These are phyloP conservation scores for Termitomyces bulborhizus DNA, from an alignment of 768 basidiomycete genomes.

Conservation along the genomic window DNA sequence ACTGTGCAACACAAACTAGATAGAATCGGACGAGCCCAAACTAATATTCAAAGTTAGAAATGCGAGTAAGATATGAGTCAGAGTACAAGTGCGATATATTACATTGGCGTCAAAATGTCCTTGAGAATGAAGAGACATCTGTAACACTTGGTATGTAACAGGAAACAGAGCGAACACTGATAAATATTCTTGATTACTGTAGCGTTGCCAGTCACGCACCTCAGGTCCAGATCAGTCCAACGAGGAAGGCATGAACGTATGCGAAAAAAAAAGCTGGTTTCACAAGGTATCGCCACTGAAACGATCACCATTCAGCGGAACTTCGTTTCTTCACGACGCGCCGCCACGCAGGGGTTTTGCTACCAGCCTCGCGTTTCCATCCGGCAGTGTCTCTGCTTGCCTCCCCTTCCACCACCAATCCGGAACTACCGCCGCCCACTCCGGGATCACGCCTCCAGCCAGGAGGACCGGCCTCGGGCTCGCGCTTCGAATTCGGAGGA, in stretches of 20 bases:
- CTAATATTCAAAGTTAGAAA: neutral
- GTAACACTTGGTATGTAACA: neutral
- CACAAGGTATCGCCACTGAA: neutral
- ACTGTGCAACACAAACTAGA: neutral
- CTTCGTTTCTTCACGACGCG: slow-evolving; percentile 6
- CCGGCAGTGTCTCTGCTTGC: slow-evolving; percentile 4
- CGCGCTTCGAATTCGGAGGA: slow-evolving; percentile 7
- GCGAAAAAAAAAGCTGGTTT: neutral
- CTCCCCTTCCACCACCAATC: slow-evolving; percentile 3
- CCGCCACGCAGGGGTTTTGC: neutral
- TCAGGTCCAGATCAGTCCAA: slow-evolving; percentile 1
- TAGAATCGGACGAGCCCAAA: neutral
- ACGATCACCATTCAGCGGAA: neutral
- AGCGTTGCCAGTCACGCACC: neutral
- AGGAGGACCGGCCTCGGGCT: slow-evolving; percentile 7
- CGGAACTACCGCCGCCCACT: neutral
- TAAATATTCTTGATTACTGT: neutral
- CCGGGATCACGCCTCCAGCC: slow-evolving; percentile 13
- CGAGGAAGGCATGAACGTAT: neutral
- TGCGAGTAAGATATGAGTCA: slow-evolving; percentile 1
- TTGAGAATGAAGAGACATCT: neutral
- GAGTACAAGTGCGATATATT: neutral
- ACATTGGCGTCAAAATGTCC: slow-evolving; percentile 4
- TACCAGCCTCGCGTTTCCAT: slow-evolving; percentile 8
- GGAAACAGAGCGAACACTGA: neutral